A percentile compares a stretch with the other conserved stretches of the same genome.
Evolutionary conservation across 1,139 yeast species (phyloP).

Genomic region (Suhomyces wounanorum): DNA sequence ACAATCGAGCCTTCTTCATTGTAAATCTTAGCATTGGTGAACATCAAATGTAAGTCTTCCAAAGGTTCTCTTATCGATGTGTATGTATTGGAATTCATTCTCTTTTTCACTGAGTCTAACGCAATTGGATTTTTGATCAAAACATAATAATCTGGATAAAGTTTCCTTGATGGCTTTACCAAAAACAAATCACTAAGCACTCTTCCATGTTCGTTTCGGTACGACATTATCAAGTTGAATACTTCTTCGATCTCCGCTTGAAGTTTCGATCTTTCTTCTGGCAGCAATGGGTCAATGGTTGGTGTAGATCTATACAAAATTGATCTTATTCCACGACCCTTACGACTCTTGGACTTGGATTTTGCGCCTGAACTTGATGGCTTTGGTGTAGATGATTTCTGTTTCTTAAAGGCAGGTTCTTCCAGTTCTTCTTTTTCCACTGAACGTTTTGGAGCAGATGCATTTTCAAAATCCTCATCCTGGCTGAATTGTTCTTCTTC

Average conservation of each 20-base stretch:
- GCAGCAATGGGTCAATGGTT: conserved; percentile 38
- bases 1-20: conserved; percentile 89
- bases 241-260: conserved; percentile 45
- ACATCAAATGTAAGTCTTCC: conserved; percentile 75
- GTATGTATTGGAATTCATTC: conserved; percentile 57
- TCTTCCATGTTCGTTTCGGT: conserved; percentile 45
- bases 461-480: conserved; percentile 21
- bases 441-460: neutral
- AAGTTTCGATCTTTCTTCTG: conserved; percentile 46
- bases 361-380: conserved; percentile 16
- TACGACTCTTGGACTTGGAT: conserved; percentile 15
- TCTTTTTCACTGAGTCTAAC: conserved; percentile 63
- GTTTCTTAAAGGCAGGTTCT: conserved; percentile 20
- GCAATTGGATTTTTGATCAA: conserved; percentile 83
- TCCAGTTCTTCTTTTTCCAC: conserved; percentile 11
- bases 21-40: conserved; percentile 80
- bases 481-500: conserved; percentile 15
- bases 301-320: conserved; percentile 41
- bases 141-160: conserved; percentile 86
- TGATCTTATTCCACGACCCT: conserved; percentile 23
- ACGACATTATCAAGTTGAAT: conserved; percentile 45
- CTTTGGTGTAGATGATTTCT: conserved; percentile 33
- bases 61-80: conserved; percentile 58
- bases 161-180: conserved; percentile 66
- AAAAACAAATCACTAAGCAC: conserved; percentile 62